Evolutionary conservation across 805 yeast species (phyloP).

Genomic region (Vanderwaltozyma polyspora): DNA sequence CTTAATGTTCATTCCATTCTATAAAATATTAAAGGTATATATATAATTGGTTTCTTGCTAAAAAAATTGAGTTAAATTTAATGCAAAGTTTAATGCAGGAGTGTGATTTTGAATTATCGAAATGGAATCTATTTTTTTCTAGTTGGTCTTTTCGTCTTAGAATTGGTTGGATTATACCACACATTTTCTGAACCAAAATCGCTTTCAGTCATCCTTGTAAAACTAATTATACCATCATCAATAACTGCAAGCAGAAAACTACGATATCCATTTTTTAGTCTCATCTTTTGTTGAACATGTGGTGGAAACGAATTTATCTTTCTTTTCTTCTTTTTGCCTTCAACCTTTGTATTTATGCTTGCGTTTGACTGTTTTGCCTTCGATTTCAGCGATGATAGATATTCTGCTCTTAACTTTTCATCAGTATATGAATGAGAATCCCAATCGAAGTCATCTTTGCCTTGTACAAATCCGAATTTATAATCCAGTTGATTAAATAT

Average conservation of each 20-base stretch:
- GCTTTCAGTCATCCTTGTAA: conserved; percentile 41
- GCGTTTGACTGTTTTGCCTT: conserved; percentile 3
- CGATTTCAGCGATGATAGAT: conserved; percentile 4
- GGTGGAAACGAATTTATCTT: conserved; percentile 9
- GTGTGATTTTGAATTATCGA: too few relatives aligned
- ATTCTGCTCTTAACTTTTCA: conserved; percentile 6
- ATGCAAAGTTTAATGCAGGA: too few relatives aligned
- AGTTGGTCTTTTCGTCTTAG: not conserved
- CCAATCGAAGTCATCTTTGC: conserved; percentile 14
- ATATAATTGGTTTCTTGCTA: too few relatives aligned
- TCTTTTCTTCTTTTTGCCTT: conserved; percentile 6
- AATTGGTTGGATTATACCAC: conserved; percentile 18
- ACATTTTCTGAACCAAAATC: conserved; percentile 34
- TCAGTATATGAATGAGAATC: conserved; percentile 12
- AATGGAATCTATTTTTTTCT: not conserved
- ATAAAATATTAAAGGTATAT: too few relatives aligned
- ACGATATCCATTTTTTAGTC: conserved; percentile 43
- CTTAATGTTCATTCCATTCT: too few relatives aligned
- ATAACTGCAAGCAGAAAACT: conserved; percentile 53
- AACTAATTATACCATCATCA: conserved; percentile 66
- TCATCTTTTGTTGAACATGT: conserved; percentile 25
- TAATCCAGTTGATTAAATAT: conserved; percentile 26
- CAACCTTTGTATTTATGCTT: conserved; percentile 1
- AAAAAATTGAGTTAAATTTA: too few relatives aligned
- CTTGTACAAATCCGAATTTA: conserved; percentile 26